Base-by-base conservation (phyloP, 1,284 basidiomycete species). In the Sporisorium scitamineum region DNA sequence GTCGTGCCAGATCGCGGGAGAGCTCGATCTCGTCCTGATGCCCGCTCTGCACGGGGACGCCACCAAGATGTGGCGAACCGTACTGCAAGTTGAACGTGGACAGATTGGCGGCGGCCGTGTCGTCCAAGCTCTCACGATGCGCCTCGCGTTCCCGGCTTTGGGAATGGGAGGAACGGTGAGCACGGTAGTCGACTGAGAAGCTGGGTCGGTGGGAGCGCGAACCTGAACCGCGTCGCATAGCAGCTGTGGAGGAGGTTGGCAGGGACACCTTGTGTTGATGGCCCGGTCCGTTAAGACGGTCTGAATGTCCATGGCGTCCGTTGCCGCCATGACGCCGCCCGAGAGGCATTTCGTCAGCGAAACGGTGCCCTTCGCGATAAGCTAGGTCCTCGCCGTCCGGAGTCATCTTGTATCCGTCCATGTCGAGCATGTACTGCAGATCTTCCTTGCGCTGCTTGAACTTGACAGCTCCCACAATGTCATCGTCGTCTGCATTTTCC, bases 321-420 rank as follows among this genome's bases (percentile, higher is more conserved):
- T 83, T 71, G 45, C 86, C 85, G 27, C 80, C 72, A 52, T 86
- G 82, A 39, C 70, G 62, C 41, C 76, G 57, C 4, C 80, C 66
- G 24, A 85, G 78, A 0, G 84, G 83, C 66, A 80, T 66, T 63
- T 84, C 82, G 47, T 82, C 75, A 10, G 84, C 80, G 31, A 86
- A 80, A 20, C 84, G 72, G 58, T 80, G 58, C 32, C 81, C 75
- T 55, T 82, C 76, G 31, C 70, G 66, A 24, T 75, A 78, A 2
- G 82, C 81, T 5, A 85, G 50, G 16, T 74, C 70, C 50, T 83
- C 69, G 13, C 81, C 85, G 24, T 83, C 78, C 9, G 78, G 39
- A 4, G 82, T 83, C 72, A 85, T 70, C 61, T 85, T 84, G 78
- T 85, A 85, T 11, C 83, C 83, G 31, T 85, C 83, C 80, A 85